phyloP scores from a whole-genome alignment of 345 rosid species.

The Populus euphratica region DNA sequence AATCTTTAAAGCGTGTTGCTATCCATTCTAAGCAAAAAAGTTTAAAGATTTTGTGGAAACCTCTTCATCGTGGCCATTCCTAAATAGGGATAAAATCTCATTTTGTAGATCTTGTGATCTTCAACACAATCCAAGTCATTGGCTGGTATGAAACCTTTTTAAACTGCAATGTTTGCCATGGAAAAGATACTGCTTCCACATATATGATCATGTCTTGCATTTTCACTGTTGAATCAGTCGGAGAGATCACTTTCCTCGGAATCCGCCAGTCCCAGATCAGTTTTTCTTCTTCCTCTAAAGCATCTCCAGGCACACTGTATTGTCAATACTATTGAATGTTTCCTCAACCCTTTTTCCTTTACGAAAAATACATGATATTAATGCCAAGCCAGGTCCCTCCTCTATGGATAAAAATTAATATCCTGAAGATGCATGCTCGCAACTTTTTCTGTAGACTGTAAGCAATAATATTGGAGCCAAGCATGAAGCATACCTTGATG shows the following conservation, averaged over 20 bases:
- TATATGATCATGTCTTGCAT: background rate
- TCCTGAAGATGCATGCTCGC: too few species aligned
- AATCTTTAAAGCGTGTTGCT: constrained; percentile 1
- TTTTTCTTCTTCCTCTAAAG: background rate
- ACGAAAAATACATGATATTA: too few species aligned
- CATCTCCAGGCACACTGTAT: too few species aligned
- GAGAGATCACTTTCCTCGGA: background rate
- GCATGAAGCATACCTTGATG: background rate
- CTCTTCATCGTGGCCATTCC: constrained; percentile 1
- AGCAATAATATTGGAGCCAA: background rate
- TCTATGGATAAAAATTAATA: too few species aligned
- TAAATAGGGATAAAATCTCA: constrained; percentile 25
- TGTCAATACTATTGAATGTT: too few species aligned
- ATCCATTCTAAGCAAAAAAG: constrained; percentile 7
- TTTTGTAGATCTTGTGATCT: constrained; percentile 25
- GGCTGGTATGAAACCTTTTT: background rate
- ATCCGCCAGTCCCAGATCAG: background rate
- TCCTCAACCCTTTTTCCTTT: too few species aligned
- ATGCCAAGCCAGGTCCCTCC: too few species aligned
- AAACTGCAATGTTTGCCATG: background rate
- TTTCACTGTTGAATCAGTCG: background rate
- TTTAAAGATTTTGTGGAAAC: constrained; percentile 17
- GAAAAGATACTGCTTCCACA: background rate
- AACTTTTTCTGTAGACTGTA: background rate
- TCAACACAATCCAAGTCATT: constrained; percentile 23